phyloP scores from a whole-genome alignment of 306 rosid genomes.

The Cercis canadensis region DNA sequence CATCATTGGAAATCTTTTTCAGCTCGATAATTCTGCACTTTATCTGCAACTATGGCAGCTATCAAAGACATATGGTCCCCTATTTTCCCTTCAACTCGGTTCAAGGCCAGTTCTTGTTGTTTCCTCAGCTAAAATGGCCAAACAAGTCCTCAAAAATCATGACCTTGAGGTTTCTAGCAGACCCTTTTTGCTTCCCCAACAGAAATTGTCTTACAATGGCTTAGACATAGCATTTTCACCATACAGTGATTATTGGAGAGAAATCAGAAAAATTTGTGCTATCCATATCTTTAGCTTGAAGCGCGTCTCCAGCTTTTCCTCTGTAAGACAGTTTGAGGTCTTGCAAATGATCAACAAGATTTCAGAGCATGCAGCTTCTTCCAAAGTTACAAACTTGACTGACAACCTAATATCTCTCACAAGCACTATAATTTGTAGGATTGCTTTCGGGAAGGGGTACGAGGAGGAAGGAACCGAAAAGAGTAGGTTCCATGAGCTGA shows the following conservation, averaged over 20 bases:
- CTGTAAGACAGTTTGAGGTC: slow-evolving; percentile 12
- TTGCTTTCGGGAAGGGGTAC: slow-evolving; percentile 17
- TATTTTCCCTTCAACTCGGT: slow-evolving; percentile 35
- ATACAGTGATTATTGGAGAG: slow-evolving; percentile 31
- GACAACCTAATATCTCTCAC: background rate
- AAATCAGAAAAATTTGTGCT: slow-evolving; percentile 22
- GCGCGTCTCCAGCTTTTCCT: slow-evolving; percentile 18
- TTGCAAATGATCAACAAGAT: background rate
- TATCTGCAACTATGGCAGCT: slow-evolving; percentile 16
- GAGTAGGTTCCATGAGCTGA: slow-evolving; percentile 15
- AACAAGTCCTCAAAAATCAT: slow-evolving; percentile 24
- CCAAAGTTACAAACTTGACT: background rate
- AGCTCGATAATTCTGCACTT: slow-evolving; percentile 11
- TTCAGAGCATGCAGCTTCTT: background rate
- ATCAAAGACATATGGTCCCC: slow-evolving; percentile 32
- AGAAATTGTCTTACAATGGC: slow-evolving; percentile 29
- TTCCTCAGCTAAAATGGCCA: slow-evolving; percentile 36
- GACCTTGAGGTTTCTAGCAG: slow-evolving; percentile 19
- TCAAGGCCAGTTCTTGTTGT: slow-evolving; percentile 26
- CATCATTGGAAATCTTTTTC: slow-evolving; percentile 37
- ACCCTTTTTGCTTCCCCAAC: background rate
- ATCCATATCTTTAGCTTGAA: slow-evolving; percentile 18
- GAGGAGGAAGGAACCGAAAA: slow-evolving; percentile 29
- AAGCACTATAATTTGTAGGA: background rate
- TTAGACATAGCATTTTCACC: slow-evolving; percentile 25